phyloP scores from a whole-genome alignment of 2,329 filamentous ascomycete genomes.

The Fusarium lyarnte region DNA sequence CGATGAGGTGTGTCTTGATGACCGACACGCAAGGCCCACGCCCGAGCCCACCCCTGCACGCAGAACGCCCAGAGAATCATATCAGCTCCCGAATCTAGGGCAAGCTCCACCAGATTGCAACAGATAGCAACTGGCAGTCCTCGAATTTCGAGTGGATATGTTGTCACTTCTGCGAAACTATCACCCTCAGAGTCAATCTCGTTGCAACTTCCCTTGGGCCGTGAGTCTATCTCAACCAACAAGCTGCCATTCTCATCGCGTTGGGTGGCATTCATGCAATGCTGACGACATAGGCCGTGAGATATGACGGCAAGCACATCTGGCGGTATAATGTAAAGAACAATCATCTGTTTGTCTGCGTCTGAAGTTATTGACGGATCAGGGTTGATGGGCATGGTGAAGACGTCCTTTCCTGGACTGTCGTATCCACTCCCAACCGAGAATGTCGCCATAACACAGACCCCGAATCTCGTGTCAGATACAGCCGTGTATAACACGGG shows the following conservation, averaged over 20 bases:
- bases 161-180: conserved; percentile 17
- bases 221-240: conserved; percentile 30
- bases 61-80: conserved; percentile 50
- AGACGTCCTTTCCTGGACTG: not conserved
- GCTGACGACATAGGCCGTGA: conserved; percentile 13
- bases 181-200: conserved; percentile 33
- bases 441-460: conserved; percentile 68
- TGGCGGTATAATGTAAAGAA: conserved; percentile 69
- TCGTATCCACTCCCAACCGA: conserved; percentile 39
- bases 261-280: not conserved
- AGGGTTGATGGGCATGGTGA: not conserved
- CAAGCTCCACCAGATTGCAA: conserved; percentile 46
- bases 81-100: conserved; percentile 46
- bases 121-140: conserved; percentile 47
- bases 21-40: conserved; percentile 46
- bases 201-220: conserved; percentile 32
- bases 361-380: conserved; percentile 11
- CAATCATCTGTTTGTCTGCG: conserved; percentile 53
- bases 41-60: conserved; percentile 47
- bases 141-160: conserved; percentile 45
- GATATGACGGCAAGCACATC: conserved; percentile 60
- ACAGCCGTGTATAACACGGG: conserved; percentile 66
- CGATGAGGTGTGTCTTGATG: conserved; percentile 24
- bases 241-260: conserved; percentile 8
- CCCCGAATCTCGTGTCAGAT: conserved; percentile 65